Conservation (phyloP, 2,329 filamentous ascomycete genomes). For the Aspergillus neotritici region DNA sequence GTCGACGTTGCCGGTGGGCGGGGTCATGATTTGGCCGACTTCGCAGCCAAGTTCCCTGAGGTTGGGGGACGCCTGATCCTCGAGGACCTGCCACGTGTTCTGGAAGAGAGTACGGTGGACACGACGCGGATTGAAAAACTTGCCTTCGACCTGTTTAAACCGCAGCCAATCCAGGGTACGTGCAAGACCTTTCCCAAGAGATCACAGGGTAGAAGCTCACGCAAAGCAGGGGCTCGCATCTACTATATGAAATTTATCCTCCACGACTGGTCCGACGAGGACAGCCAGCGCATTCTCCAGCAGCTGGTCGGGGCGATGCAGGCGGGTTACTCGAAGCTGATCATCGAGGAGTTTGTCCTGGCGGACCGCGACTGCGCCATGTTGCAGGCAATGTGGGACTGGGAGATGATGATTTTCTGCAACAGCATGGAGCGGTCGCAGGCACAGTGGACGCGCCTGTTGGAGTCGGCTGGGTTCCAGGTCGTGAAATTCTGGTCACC, state of each 20-base stretch:
- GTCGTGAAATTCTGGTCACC: conserved; percentile 26
- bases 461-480: conserved; percentile 22
- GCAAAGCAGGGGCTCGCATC: conserved; percentile 26
- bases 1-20: conserved; percentile 10
- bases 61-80: conserved; percentile 25
- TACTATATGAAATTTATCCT: conserved; percentile 42
- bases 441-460: conserved; percentile 22
- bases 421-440: conserved; percentile 36
- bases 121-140: conserved; percentile 14
- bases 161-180: conserved; percentile 24
- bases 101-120: conserved; percentile 20
- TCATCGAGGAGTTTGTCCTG: conserved; percentile 38
- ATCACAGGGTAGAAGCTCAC: too few relatives aligned
- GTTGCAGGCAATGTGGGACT: conserved; percentile 30
- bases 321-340: conserved; percentile 34
- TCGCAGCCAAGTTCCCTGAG: conserved; percentile 2
- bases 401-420: conserved; percentile 43
- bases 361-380: conserved; percentile 29
- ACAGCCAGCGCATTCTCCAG: conserved; percentile 26
- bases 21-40: conserved; percentile 3
- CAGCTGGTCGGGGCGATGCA: conserved; percentile 32
- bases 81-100: conserved; percentile 36
- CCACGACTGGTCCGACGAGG: conserved; percentile 41
- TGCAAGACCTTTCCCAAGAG: neutral
- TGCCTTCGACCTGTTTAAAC: conserved; percentile 20